Percentiles rank a stretch among this genome's conserved stretches.
Evolutionary conservation across 2,329 filamentous ascomycete species (phyloP).

Genomic region (Beauveria brongniartii): DNA sequence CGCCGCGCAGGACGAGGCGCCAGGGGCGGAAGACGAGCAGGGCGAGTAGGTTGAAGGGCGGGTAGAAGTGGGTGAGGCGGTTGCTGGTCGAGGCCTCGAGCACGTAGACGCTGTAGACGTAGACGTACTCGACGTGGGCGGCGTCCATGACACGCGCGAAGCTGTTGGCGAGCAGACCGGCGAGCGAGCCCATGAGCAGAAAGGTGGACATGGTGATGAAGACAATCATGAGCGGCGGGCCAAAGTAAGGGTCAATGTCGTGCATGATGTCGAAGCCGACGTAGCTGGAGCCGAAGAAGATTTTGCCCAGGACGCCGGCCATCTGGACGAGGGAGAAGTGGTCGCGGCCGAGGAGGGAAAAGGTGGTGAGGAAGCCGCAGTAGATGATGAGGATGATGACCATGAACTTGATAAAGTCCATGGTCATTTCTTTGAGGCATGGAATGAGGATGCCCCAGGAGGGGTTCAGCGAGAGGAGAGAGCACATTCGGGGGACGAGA

Average conservation of each 20-base stretch:
- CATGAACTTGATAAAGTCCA: slow-evolving; percentile 81
- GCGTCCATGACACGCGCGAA: slow-evolving; percentile 58
- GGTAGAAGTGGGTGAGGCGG: slow-evolving; percentile 61
- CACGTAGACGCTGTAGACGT: slow-evolving; percentile 62
- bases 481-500: slow-evolving; percentile 82
- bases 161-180: slow-evolving; percentile 70
- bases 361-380: slow-evolving; percentile 81
- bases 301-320: slow-evolving; percentile 70
- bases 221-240: slow-evolving; percentile 57
- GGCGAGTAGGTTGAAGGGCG: slow-evolving; percentile 66
- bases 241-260: slow-evolving; percentile 49
- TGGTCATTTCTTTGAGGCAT: slow-evolving; percentile 88
- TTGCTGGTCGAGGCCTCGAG: slow-evolving; percentile 61
- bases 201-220: slow-evolving; percentile 74
- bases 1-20: slow-evolving; percentile 57
- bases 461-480: slow-evolving; percentile 75
- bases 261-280: slow-evolving; percentile 64
- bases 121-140: slow-evolving; percentile 68
- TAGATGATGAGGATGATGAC: slow-evolving; percentile 77
- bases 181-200: slow-evolving; percentile 68
- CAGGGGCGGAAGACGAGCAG: slow-evolving; percentile 64
- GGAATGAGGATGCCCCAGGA: slow-evolving; percentile 89
- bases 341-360: slow-evolving; percentile 68
- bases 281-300: slow-evolving; percentile 71
- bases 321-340: slow-evolving; percentile 57